Conservation (phyloP, 192 early-diverging fungal species). For the Rhizophagus prolifer region DNA sequence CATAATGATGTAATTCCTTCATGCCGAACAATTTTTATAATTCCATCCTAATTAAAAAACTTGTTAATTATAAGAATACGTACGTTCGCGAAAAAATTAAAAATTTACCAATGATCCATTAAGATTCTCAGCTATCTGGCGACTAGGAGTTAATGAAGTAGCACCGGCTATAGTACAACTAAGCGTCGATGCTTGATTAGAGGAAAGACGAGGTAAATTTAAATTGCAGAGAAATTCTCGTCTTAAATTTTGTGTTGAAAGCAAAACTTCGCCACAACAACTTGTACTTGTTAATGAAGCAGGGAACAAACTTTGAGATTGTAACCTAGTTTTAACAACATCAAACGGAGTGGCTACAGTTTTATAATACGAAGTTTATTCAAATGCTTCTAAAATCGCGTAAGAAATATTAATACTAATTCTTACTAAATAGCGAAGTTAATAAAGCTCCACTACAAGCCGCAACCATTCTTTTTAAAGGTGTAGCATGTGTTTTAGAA, state of each 20-base stretch:
- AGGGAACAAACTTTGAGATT: slow-evolving; percentile 54
- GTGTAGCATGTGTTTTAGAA: neutral
- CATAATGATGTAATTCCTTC: slow-evolving; percentile 84
- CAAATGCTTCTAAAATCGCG: neutral
- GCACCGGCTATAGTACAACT: slow-evolving; percentile 18
- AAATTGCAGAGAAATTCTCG: slow-evolving; percentile 10
- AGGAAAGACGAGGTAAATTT: neutral
- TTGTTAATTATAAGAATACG: slow-evolving; percentile 21
- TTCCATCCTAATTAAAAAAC: slow-evolving; percentile 53
- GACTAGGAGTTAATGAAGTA: slow-evolving; percentile 26
- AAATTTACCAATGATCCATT: slow-evolving; percentile 46
- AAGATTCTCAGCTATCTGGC: slow-evolving; percentile 35
- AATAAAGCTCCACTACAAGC: slow-evolving; percentile 81
- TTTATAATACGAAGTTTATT: no score
- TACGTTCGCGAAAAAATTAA: slow-evolving; percentile 26
- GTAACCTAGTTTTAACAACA: slow-evolving; percentile 85
- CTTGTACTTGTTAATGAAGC: slow-evolving; percentile 1
- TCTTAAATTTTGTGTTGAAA: slow-evolving; percentile 3
- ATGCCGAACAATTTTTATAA: slow-evolving; percentile 73
- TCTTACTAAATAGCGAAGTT: slow-evolving; percentile 76
- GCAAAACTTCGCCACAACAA: slow-evolving; percentile 23
- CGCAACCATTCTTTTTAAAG: slow-evolving; percentile 68
- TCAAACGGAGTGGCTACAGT: slow-evolving; percentile 89
- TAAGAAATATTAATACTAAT: neutral
- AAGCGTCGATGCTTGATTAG: slow-evolving; percentile 5